phyloP scores from a whole-genome alignment of 1,284 basidiomycete species.

The Anthracocystis panici-leucophaei region DNA sequence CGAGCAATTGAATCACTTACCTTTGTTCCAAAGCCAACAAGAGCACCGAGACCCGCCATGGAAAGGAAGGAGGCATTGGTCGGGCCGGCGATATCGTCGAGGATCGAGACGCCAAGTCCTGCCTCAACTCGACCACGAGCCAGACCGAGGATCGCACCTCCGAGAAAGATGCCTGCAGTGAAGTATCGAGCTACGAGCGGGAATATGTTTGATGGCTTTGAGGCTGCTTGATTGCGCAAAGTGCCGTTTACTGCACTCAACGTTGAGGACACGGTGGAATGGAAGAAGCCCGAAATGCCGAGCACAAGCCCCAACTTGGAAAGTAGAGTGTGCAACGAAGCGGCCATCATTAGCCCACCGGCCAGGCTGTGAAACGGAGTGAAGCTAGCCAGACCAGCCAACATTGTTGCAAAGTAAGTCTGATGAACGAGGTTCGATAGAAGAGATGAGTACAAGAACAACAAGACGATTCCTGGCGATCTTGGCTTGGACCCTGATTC shows the following conservation, averaged over 20 bases:
- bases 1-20: too few relatives aligned
- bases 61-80: constrained; percentile 9
- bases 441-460: background rate
- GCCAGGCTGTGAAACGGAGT: constrained; percentile 60
- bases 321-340: constrained; percentile 56
- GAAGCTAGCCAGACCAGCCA: constrained; percentile 32
- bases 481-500: background rate
- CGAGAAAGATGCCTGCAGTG: constrained; percentile 56
- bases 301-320: constrained; percentile 58
- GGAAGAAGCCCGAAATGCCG: constrained; percentile 66
- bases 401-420: constrained; percentile 6
- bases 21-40: constrained; percentile 66
- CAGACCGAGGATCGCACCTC: constrained; percentile 53
- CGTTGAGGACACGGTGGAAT: constrained; percentile 41
- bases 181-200: constrained; percentile 40
- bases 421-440: background rate
- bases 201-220: constrained; percentile 24
- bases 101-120: constrained; percentile 47
- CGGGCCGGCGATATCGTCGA: constrained; percentile 37
- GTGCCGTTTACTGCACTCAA: background rate
- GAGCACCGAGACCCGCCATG: constrained; percentile 33
- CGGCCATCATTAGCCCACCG: constrained; percentile 66
- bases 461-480: background rate
- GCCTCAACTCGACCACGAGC: constrained; percentile 39
- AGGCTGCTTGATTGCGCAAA: constrained; percentile 3